Evolutionary conservation across 225 moss, liverwort and hornwort genomes (phyloP).

Genomic region (Pseudisothecium myosuroides): DNA sequence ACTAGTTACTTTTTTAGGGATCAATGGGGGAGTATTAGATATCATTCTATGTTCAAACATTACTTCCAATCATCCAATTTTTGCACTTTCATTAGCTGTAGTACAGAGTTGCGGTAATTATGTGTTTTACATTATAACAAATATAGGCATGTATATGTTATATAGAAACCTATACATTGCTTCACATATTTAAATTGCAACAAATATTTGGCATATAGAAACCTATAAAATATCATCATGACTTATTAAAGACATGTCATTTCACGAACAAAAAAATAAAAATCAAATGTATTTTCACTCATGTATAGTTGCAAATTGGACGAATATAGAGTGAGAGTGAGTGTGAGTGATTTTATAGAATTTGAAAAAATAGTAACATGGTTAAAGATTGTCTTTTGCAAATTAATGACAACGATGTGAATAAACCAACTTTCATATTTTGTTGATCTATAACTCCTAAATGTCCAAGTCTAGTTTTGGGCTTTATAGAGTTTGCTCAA

Average conservation of each 20-base stretch:
- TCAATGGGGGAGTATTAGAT: no score
- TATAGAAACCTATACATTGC: fast-evolving
- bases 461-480: no score
- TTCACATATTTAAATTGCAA: no score
- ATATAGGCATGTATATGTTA: no score
- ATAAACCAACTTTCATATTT: no score
- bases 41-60: neutral
- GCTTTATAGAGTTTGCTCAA: no score
- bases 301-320: no score
- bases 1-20: fast-evolving
- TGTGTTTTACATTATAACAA: neutral
- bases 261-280: neutral
- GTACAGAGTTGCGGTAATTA: neutral
- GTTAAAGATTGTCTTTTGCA: no score
- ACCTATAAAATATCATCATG: fast-evolving
- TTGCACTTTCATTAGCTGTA: neutral
- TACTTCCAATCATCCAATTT: neutral
- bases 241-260: neutral
- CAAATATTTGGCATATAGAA: no score
- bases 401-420: no score
- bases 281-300: no score
- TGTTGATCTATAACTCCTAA: fast-evolving
- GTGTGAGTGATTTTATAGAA: neutral
- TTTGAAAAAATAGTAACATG: neutral
- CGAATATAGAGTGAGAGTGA: no score